These are phyloP conservation scores for Syncephalis plumigaleata DNA, from an alignment of 371 early-diverging fungal species.

Conservation along the genomic window DNA sequence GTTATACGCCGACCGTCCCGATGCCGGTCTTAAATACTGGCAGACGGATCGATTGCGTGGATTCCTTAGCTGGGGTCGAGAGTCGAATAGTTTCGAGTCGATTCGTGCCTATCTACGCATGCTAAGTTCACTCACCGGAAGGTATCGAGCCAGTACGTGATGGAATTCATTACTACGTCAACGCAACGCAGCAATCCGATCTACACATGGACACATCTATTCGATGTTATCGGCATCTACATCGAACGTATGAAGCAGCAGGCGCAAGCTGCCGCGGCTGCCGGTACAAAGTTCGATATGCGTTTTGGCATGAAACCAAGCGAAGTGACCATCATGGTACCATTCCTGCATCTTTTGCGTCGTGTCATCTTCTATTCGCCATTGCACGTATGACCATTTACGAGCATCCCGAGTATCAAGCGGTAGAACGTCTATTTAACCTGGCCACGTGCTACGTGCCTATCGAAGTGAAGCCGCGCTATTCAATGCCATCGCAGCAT, in stretches of 20 bases:
- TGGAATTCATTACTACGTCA: conserved; percentile 25
- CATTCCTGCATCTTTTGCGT: conserved; percentile 43
- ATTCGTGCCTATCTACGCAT: conserved; percentile 46
- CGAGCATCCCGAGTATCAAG: conserved; percentile 33
- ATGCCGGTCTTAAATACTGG: conserved; percentile 69
- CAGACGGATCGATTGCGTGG: conserved; percentile 27
- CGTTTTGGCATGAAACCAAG: conserved; percentile 3
- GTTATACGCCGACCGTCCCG: conserved; percentile 50
- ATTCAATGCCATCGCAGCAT: conserved; percentile 50
- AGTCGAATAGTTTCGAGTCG: conserved; percentile 24
- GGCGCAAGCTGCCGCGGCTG: background rate
- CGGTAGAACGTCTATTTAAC: conserved; percentile 40
- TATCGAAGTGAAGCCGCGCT: conserved; percentile 61
- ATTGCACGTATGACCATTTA: conserved; percentile 36
- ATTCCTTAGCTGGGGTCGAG: conserved; percentile 57
- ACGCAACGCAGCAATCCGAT: conserved; percentile 17
- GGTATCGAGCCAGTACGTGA: conserved; percentile 32
- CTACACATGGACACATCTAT: conserved; percentile 40
- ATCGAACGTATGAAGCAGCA: conserved; percentile 8
- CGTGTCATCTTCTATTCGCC: conserved; percentile 39
- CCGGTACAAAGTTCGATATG: too few relatives aligned
- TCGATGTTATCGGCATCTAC: conserved; percentile 31
- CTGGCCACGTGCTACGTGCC: conserved; percentile 50
- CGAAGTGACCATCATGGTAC: conserved; percentile 37
- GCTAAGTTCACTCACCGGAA: conserved; percentile 54